Evolutionary conservation across 345 rosid genomes (phyloP), one percentile per base, ranked within the genome.

Genomic region (Noccaea caerulescens): DNA sequence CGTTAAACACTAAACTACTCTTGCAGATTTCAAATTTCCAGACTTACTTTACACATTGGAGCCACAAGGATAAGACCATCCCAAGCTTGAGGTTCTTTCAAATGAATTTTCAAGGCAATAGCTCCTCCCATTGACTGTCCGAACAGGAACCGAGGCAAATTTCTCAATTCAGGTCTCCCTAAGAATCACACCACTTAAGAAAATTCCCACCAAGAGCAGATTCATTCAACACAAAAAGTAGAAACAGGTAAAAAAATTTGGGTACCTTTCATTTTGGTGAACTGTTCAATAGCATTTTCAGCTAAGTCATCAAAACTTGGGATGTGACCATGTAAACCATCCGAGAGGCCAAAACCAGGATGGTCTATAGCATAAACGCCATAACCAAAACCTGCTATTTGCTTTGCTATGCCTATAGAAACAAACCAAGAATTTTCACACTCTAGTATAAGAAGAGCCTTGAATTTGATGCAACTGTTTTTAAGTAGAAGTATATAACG

Each of bases 101-200:
- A 76, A 78, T 88, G 94, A 71, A 69, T 86, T 79, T 90, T 93
- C 66, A 93, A 79, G 41, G 97, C 73, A 77, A 93, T 75, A 64
- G 98, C 98, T 81, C 98, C 98, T 71, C 98, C 98, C 97, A 88
- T 91, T 63, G 98, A 93, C 83, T 93, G 97, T 58, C 97, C 98
- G 70, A 91, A 47, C 53, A 93, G 10, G 81, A 88, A 93, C 77
- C 78, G 63, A 3, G 97, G 97, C 76, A 93, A 76, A 7, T 87
- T 86, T 79, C 73, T 82, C 59, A 87, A 18, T 66, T 88, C 97
- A 55, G 92, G 85, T 68, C 87, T 79, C 69, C 80, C 98, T 88
- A 80, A 43, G 30, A 77, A 51, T 37, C 67, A 71, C 11, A 76
- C 45, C 12, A 64, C 76, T 43, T 42, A 10, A 70, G 13, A 10